Evolutionary conservation across 2,329 filamentous ascomycete species (phyloP).

Genomic region (Aspergillus brasiliensis): DNA sequence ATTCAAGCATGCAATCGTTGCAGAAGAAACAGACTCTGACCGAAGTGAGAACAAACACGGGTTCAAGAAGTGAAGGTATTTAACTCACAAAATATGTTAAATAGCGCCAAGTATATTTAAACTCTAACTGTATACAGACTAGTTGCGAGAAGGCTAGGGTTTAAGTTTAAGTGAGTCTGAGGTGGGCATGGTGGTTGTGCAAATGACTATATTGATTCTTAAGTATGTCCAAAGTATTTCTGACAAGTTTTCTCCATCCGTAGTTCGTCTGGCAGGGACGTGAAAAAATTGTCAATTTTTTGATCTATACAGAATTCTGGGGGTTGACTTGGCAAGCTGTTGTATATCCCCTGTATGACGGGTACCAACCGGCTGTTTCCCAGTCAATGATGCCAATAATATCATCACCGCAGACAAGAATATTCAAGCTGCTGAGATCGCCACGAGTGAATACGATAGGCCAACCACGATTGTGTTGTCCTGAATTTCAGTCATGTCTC

Average conservation of each 20-base stretch:
- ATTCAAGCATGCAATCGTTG: too few relatives aligned
- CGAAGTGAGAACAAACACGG: too few relatives aligned
- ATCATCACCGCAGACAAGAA: constrained; percentile 37
- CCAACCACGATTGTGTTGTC: constrained; percentile 33
- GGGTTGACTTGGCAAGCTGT: constrained; percentile 45
- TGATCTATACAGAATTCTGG: constrained; percentile 42
- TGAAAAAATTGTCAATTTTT: constrained; percentile 46
- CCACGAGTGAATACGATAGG: constrained; percentile 53
- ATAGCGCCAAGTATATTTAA: too few relatives aligned
- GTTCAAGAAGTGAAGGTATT: too few relatives aligned
- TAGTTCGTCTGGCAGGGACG: constrained; percentile 40
- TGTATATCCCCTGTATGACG: constrained; percentile 38
- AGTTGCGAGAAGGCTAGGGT: too few relatives aligned
- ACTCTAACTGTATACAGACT: too few relatives aligned
- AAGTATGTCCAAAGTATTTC: constrained; percentile 39
- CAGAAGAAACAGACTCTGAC: too few relatives aligned
- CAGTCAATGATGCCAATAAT: constrained; percentile 44
- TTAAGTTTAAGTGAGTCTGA: too few relatives aligned
- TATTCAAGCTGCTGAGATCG: constrained; percentile 49
- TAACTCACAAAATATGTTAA: too few relatives aligned
- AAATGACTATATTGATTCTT: too few relatives aligned
- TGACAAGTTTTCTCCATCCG: constrained; percentile 44
- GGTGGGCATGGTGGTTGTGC: too few relatives aligned
- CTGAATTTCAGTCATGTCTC: constrained; percentile 29
- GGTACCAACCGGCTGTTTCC: constrained; percentile 37